Conservation (phyloP, 352 stramenopile species). For the Blastocystis sp. region DNA sequence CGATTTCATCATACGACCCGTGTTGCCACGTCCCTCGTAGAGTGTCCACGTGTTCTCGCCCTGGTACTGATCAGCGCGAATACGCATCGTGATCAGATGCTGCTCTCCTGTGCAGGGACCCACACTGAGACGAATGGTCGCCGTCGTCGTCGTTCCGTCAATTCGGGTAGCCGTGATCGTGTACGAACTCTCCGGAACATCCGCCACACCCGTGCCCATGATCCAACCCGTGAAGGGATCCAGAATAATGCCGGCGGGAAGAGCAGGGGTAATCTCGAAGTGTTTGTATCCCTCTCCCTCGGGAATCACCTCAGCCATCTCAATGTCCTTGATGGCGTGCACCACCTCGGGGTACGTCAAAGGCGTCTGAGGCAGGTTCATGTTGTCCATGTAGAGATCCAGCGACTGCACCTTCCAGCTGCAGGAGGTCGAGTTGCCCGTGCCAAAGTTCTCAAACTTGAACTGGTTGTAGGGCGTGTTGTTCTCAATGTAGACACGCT, state of each 20-base stretch:
- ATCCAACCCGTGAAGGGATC: neutral
- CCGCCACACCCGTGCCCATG: neutral
- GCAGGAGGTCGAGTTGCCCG: neutral
- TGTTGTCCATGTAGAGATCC: neutral
- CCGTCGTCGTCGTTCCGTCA: neutral
- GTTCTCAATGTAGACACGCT: neutral
- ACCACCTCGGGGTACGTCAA: neutral
- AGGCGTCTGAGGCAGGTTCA: too few species aligned
- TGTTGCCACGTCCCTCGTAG: neutral
- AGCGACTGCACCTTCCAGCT: neutral
- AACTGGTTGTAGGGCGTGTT: neutral
- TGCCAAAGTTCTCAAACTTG: conserved; percentile 20
- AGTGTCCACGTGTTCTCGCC: neutral
- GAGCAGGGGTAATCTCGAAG: neutral
- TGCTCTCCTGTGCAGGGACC: neutral
- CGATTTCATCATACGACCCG: neutral
- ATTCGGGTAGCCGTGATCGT: neutral
- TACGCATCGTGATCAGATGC: neutral
- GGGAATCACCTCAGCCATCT: neutral
- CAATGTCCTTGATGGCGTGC: neutral
- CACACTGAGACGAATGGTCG: neutral
- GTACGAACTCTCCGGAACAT: neutral
- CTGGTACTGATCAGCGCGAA: neutral
- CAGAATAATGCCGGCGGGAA: neutral
- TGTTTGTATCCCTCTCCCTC: neutral